A percentile compares a stretch with the other conserved stretches of the same genome.
Evolutionary conservation across 2,329 filamentous ascomycete genomes (phyloP).

Genomic region (Diaporthe sp.): DNA sequence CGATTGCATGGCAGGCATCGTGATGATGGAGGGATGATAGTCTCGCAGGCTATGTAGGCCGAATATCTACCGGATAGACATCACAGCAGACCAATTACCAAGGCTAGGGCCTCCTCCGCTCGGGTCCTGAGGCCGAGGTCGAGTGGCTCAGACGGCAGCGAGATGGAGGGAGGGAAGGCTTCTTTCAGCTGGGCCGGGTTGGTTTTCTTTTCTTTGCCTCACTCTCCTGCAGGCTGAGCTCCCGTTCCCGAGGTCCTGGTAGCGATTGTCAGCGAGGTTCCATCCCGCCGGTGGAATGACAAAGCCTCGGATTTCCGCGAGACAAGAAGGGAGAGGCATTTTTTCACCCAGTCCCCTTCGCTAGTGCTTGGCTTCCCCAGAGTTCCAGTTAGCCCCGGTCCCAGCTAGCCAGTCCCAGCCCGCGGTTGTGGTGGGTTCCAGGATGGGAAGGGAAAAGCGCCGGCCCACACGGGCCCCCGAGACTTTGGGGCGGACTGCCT

Average conservation of each 20-base stretch:
- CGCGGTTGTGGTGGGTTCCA: neutral
- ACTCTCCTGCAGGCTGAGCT: slow-evolving; percentile 4
- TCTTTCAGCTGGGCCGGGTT: slow-evolving; percentile 25
- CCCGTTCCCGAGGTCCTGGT: slow-evolving; percentile 32
- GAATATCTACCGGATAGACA: neutral
- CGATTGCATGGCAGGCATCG: neutral
- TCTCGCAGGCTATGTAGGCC: neutral
- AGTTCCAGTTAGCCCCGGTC: slow-evolving; percentile 23
- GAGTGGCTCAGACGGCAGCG: slow-evolving; percentile 19
- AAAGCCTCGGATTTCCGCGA: slow-evolving; percentile 35
- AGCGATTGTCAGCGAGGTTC: slow-evolving; percentile 22
- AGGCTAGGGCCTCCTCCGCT: neutral
- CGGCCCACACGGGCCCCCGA: slow-evolving; percentile 31
- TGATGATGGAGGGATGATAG: neutral
- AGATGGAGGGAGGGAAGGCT: slow-evolving; percentile 1
- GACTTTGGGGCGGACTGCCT: slow-evolving; percentile 18
- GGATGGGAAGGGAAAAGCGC: neutral
- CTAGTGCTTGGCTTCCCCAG: slow-evolving; percentile 35
- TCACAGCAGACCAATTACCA: neutral
- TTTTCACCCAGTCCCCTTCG: neutral
- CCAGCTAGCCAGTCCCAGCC: slow-evolving; percentile 14
- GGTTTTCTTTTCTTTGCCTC: neutral
- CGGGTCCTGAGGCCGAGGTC: slow-evolving; percentile 6
- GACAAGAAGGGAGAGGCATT: slow-evolving; percentile 30
- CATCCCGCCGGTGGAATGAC: slow-evolving; percentile 25